phyloP scores from a whole-genome alignment of 345 rosid genomes.

The Gossypium bickii region DNA sequence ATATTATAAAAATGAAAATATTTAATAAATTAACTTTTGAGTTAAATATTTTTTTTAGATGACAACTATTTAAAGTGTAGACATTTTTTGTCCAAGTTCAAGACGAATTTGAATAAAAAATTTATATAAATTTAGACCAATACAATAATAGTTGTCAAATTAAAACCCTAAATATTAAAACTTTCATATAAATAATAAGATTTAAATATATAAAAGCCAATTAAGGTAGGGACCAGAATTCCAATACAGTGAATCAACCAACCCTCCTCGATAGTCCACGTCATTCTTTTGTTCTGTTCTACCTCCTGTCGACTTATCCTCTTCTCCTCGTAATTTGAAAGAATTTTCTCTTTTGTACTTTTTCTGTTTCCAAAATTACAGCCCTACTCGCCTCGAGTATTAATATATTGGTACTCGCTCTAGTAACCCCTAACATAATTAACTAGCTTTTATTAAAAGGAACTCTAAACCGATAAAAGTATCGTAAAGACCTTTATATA shows the following conservation, averaged over 20 bases:
- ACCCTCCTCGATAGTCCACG: slow-evolving; percentile 20
- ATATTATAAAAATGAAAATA: too few species aligned
- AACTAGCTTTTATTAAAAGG: background rate
- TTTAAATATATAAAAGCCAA: background rate
- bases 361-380: background rate
- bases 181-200: background rate
- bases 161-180: too few species aligned
- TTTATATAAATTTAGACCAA: too few species aligned
- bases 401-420: background rate
- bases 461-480: too few species aligned
- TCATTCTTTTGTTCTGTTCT: slow-evolving; percentile 10
- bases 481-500: too few species aligned
- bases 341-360: background rate
- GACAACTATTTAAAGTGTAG: too few species aligned
- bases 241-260: background rate
- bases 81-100: too few species aligned
- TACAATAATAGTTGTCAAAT: too few species aligned
- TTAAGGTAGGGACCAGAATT: background rate
- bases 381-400: background rate
- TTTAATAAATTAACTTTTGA: too few species aligned
- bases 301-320: background rate
- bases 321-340: slow-evolving; percentile 11
- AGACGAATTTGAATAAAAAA: too few species aligned
- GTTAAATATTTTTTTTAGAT: too few species aligned
- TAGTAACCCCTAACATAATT: background rate